These are phyloP conservation scores for Austroboletus niveus DNA, from an alignment of 1,284 basidiomycete genomes.

Conservation along the genomic window DNA sequence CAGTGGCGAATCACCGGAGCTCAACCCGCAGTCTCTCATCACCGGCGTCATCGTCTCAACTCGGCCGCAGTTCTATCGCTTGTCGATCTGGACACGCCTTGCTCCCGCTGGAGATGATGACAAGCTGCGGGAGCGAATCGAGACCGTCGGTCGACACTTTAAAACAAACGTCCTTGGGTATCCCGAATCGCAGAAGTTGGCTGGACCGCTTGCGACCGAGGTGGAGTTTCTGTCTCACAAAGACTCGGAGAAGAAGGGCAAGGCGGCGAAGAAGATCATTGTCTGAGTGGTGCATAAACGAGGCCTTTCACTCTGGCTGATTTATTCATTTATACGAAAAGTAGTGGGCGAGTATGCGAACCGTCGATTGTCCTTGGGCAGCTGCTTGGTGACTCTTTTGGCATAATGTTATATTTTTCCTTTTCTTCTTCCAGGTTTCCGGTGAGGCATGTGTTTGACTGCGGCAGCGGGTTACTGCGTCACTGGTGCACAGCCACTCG, in stretches of 20 bases:
- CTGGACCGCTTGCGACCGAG: conserved; percentile 84
- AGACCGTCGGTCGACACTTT: conserved; percentile 75
- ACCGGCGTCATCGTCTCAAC: conserved; percentile 96
- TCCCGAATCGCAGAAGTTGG: conserved; percentile 68
- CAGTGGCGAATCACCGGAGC: conserved; percentile 44
- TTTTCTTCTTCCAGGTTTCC: conserved; percentile 2
- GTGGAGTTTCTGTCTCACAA: conserved; percentile 94
- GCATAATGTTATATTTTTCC: conserved; percentile 18
- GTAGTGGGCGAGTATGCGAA: conserved; percentile 24
- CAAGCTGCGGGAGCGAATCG: conserved; percentile 67
- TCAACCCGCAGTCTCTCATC: conserved; percentile 67
- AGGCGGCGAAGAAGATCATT: conserved; percentile 75
- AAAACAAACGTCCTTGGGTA: conserved; percentile 90
- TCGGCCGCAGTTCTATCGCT: conserved; percentile 92
- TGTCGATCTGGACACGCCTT: conserved; percentile 95
- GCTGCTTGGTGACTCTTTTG: conserved; percentile 22
- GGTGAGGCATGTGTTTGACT: not conserved
- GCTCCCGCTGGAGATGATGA: conserved; percentile 65
- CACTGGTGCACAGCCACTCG: conserved; percentile 21
- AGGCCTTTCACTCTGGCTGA: conserved; percentile 23
- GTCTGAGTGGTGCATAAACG: conserved; percentile 44
- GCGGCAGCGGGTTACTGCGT: not conserved
- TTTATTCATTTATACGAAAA: conserved; percentile 33
- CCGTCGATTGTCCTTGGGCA: conserved; percentile 15
- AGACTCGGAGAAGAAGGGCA: conserved; percentile 94